phyloP scores from a whole-genome alignment of 2,329 filamentous ascomycete genomes.

The Trichophyton mentagrophytes region DNA sequence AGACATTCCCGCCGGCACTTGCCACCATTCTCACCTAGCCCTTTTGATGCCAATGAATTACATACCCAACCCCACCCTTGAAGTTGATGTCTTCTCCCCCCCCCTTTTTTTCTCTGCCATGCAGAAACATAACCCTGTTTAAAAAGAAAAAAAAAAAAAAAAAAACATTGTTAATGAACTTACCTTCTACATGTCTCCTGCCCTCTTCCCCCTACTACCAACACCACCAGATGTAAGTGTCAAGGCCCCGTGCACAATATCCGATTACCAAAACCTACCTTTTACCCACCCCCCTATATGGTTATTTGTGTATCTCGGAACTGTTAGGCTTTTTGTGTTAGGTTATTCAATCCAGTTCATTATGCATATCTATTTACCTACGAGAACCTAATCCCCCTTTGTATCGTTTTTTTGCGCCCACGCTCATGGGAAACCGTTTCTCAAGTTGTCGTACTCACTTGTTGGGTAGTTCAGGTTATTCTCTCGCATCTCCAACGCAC shows the following conservation, averaged over 20 bases:
- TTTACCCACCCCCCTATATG: background rate
- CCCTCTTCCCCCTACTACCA: background rate
- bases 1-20: background rate
- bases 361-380: background rate
- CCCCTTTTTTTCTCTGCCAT: background rate
- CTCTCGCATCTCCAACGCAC: constrained; percentile 7
- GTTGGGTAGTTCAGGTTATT: constrained; percentile 10
- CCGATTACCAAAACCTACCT: background rate
- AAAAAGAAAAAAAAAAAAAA: too few relatives aligned
- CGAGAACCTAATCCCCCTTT: too few relatives aligned
- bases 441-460: constrained; percentile 12
- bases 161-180: background rate
- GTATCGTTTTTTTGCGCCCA: background rate
- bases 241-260: background rate
- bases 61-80: background rate
- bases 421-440: constrained; percentile 5
- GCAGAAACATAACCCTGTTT: background rate
- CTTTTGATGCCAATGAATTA: background rate
- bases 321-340: background rate
- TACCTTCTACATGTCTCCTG: background rate
- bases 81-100: background rate
- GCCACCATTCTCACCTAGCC: background rate
- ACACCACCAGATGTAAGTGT: background rate
- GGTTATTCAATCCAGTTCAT: background rate
- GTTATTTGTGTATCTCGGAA: background rate